Base-by-base conservation (phyloP, 2,329 filamentous ascomycete genomes). In the Curvularia hawaiiensis region DNA sequence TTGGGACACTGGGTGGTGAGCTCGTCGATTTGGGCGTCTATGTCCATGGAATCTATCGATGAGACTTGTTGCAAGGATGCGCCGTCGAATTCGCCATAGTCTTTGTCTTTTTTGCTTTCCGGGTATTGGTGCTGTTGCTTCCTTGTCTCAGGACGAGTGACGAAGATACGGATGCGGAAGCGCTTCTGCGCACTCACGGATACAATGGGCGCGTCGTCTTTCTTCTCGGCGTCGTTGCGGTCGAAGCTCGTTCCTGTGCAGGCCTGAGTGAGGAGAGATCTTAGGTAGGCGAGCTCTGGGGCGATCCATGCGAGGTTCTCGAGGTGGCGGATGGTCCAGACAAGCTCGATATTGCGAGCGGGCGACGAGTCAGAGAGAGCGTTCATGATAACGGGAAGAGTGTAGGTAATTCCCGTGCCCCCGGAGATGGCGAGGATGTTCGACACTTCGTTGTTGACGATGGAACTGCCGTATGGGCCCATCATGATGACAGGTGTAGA, bases 401-500 rank as follows among this genome's bases (percentile, higher is more conserved):
- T 52, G 28, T 56, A 56, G n/a, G 54, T 56, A 1, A 56, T 56
- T 6, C 54, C 54, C 8, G 54, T 56, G 20, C 54, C 54, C 4
- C 54, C 54, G 10, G 54, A 52, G 14, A 56, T 35, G 26, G 54
- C 49, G 35, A 56, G 54, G 3, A 56, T 30, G 28, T 56, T 56
- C 5, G 49, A 48, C 2, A 38, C 49, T 6, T 56, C 54, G 20
- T 56, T 28, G n/a, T 52, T 43, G 14, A 41, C 38, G 8, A 56
- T 47, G 0, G 54, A 31, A 12, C 48, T 56, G 12, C 54, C 54
- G 7, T 55, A 55, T 16, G 52, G 52, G 16, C 54, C 54, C 49
- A 52, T 52, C 54, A 56, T 56, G 22, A 56, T 56, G 11, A 52
- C 54, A 4, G 49, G 54, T 2, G 54, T 56, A 4, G 54, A 56